These are phyloP conservation scores for Scedosporium boydii DNA, from an alignment of 2,329 filamentous ascomycete species.

Conservation along the genomic window DNA sequence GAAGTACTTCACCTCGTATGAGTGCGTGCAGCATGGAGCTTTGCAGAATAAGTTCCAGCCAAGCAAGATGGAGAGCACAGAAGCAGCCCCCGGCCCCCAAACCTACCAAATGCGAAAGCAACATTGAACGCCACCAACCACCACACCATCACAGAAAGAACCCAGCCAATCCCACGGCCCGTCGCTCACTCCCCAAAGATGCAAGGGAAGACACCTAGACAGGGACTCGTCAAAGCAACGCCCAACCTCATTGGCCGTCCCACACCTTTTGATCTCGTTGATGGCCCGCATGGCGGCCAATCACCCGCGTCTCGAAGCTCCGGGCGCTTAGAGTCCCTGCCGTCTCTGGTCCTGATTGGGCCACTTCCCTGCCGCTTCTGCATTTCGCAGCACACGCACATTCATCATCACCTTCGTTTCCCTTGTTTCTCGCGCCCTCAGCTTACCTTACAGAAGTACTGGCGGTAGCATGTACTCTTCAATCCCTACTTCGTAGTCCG, in stretches of 20 bases:
- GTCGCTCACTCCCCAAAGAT: neutral
- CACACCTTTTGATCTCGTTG: neutral
- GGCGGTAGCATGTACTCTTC: neutral
- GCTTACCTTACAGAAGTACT: neutral
- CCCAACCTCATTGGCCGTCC: neutral
- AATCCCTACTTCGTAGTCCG: neutral
- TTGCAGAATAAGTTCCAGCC: too few species aligned
- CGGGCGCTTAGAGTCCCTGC: constrained; percentile 5
- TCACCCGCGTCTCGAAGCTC: constrained; percentile 1
- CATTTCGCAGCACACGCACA: constrained; percentile 2
- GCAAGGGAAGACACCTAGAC: neutral
- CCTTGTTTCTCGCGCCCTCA: neutral
- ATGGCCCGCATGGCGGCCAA: constrained; percentile 2
- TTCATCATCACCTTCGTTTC: neutral
- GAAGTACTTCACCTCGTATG: too few species aligned
- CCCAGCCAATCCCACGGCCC: neutral
- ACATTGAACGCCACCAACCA: neutral
- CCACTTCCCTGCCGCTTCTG: neutral
- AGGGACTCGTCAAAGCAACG: neutral
- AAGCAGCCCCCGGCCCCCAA: too few species aligned
- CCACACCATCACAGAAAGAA: neutral
- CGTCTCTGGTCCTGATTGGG: constrained; percentile 1
- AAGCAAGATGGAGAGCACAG: too few species aligned
- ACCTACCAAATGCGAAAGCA: too few species aligned
- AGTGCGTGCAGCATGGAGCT: too few species aligned